Conservation (phyloP, 768 basidiomycete species). For the Trametes cubensis region DNA sequence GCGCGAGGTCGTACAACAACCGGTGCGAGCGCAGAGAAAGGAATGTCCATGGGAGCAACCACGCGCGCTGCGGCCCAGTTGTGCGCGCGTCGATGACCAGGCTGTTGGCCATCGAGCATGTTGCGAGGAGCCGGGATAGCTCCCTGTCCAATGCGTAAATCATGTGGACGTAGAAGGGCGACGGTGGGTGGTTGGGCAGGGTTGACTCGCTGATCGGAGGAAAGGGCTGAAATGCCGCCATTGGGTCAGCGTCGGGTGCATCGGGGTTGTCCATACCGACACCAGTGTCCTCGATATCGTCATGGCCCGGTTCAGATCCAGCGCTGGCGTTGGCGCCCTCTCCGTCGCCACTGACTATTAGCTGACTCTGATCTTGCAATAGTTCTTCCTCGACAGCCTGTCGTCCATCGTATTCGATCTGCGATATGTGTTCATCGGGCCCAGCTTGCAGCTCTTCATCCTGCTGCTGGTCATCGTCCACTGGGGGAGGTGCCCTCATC, state of each 20-base stretch:
- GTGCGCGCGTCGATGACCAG: not conserved
- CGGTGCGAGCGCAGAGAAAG: not conserved
- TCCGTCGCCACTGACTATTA: not conserved
- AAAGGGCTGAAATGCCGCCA: not conserved
- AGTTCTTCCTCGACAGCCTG: not conserved
- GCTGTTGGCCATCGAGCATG: no score
- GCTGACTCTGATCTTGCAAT: no score
- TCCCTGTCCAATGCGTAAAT: not conserved
- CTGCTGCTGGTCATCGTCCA: no score
- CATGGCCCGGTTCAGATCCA: not conserved
- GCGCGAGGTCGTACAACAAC: not conserved
- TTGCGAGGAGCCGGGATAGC: not conserved
- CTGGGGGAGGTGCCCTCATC: not conserved
- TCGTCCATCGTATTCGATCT: not conserved
- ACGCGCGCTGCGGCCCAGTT: not conserved
- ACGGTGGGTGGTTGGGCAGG: not conserved
- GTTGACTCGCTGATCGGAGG: not conserved
- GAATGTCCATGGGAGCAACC: not conserved
- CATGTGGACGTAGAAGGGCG: not conserved
- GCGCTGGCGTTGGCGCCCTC: not conserved
- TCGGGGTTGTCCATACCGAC: not conserved
- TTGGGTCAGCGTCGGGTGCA: not conserved
- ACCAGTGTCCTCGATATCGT: no score
- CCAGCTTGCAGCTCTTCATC: no score
- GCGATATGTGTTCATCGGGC: not conserved